phyloP scores from a whole-genome alignment of 2,329 filamentous ascomycete genomes.

The Drechslera avenae region DNA sequence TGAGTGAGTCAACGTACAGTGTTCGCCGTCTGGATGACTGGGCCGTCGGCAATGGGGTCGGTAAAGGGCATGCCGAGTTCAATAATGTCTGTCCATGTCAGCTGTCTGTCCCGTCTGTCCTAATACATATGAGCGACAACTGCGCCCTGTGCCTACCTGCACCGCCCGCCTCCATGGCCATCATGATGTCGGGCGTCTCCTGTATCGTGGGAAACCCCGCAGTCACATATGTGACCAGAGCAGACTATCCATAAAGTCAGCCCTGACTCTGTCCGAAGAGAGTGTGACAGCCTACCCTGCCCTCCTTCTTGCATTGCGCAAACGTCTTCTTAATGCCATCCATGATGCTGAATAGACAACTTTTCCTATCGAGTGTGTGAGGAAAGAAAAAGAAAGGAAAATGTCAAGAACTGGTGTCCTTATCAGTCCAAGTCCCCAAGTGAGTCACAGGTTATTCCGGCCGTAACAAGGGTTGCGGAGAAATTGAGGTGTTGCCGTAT shows the following conservation, averaged over 20 bases:
- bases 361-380: not conserved
- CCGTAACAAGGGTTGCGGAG: slow-evolving; percentile 8
- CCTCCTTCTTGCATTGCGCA: slow-evolving; percentile 57
- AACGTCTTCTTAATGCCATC: slow-evolving; percentile 57
- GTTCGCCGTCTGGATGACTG: slow-evolving; percentile 95
- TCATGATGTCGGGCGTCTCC: slow-evolving; percentile 80
- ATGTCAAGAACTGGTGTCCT: slow-evolving; percentile 4
- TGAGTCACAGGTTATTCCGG: slow-evolving; percentile 23
- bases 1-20: slow-evolving; percentile 61
- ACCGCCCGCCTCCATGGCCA: slow-evolving; percentile 91
- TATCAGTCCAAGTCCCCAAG: slow-evolving; percentile 7
- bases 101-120: slow-evolving; percentile 14
- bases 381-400: not conserved
- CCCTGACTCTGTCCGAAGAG: not conserved
- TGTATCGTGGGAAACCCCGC: slow-evolving; percentile 86
- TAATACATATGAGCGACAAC: not conserved
- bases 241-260: slow-evolving; percentile 60
- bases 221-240: slow-evolving; percentile 94
- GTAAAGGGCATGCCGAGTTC: slow-evolving; percentile 97
- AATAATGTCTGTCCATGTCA: slow-evolving; percentile 72
- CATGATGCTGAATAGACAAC: slow-evolving; percentile 40
- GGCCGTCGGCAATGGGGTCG: slow-evolving; percentile 96
- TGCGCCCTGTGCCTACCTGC: slow-evolving; percentile 64
- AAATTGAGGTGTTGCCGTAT: slow-evolving; percentile 11
- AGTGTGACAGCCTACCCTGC: slow-evolving; percentile 42